Conservation (phyloP, 495 filamentous ascomycete genomes). For the Aspergillus heteromorphus region DNA sequence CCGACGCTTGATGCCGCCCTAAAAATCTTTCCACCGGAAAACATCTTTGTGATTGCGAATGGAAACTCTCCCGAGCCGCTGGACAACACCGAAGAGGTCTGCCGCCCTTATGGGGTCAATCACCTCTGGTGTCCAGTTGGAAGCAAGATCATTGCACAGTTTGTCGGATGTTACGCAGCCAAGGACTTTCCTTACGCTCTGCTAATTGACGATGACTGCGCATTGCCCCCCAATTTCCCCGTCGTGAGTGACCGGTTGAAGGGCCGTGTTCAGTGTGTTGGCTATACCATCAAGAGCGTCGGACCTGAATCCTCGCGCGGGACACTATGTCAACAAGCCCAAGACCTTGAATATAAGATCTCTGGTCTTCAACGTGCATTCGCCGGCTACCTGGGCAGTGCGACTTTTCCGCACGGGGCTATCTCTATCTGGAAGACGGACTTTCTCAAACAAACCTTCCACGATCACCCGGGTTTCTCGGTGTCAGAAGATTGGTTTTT, state of each 20-base stretch:
- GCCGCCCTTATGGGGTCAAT: slow-evolving; percentile 35
- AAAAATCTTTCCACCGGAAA: slow-evolving; percentile 37
- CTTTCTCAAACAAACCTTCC: slow-evolving; percentile 37
- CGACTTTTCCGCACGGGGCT: slow-evolving; percentile 40
- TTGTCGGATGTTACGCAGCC: slow-evolving; percentile 41
- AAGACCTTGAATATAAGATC: slow-evolving; percentile 47
- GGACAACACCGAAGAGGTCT: slow-evolving; percentile 41
- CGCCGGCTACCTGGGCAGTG: slow-evolving; percentile 35
- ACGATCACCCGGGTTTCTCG: slow-evolving; percentile 39
- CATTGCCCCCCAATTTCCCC: slow-evolving; percentile 38
- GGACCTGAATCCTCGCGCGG: slow-evolving; percentile 28
- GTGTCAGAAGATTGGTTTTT: slow-evolving; percentile 46
- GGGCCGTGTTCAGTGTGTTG: slow-evolving; percentile 32
- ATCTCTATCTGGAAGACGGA: slow-evolving; percentile 39
- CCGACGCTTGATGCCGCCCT: slow-evolving; percentile 41
- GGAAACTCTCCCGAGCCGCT: slow-evolving; percentile 36
- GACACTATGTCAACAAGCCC: slow-evolving; percentile 38
- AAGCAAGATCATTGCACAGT: slow-evolving; percentile 42
- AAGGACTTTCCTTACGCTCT: slow-evolving; percentile 36
- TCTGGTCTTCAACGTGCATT: slow-evolving; percentile 33
- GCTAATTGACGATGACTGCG: slow-evolving; percentile 45
- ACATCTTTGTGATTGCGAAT: slow-evolving; percentile 45
- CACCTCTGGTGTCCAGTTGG: slow-evolving; percentile 35
- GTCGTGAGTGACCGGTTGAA: slow-evolving; percentile 35
- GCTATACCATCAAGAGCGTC: slow-evolving; percentile 38